A percentile compares a stretch with the other conserved stretches of the same genome.
Evolutionary conservation across 2,329 filamentous ascomycete species (phyloP).

Genomic region (Grosmannia serpens): DNA sequence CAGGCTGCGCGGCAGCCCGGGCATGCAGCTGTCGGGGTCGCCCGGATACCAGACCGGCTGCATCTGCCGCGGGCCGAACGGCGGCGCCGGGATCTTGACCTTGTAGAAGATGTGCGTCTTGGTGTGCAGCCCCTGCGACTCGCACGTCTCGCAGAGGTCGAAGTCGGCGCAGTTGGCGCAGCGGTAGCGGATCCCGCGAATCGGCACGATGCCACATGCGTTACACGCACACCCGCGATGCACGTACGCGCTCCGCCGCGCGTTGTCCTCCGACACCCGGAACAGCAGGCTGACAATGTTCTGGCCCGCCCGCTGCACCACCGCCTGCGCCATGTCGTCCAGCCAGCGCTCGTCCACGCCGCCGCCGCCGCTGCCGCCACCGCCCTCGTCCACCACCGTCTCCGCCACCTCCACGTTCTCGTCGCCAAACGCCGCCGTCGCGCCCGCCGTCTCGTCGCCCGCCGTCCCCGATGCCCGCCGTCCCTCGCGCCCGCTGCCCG

Average conservation of each 20-base stretch:
- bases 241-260: conserved; percentile 75
- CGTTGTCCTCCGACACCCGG: conserved; percentile 87
- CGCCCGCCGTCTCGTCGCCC: not conserved
- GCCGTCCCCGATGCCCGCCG: conserved; percentile 6
- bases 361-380: conserved; percentile 14
- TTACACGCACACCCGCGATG: conserved; percentile 92
- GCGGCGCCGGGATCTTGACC: conserved; percentile 78
- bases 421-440: not conserved
- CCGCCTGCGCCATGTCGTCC: conserved; percentile 29
- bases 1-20: conserved; percentile 53
- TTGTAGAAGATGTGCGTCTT: conserved; percentile 98
- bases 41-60: conserved; percentile 82
- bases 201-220: conserved; percentile 74
- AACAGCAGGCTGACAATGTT: conserved; percentile 80
- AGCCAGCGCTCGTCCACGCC: conserved; percentile 40
- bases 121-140: conserved; percentile 63
- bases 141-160: conserved; percentile 89
- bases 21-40: conserved; percentile 61
- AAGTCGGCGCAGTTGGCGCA: conserved; percentile 95
- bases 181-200: conserved; percentile 83
- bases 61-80: conserved; percentile 68
- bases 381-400: not conserved
- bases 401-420: not conserved
- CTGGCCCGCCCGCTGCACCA: conserved; percentile 49
- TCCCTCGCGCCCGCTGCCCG: conserved; percentile 6